Conservation (phyloP, 495 filamentous ascomycete species). For the Mytilinidion resinicola region DNA sequence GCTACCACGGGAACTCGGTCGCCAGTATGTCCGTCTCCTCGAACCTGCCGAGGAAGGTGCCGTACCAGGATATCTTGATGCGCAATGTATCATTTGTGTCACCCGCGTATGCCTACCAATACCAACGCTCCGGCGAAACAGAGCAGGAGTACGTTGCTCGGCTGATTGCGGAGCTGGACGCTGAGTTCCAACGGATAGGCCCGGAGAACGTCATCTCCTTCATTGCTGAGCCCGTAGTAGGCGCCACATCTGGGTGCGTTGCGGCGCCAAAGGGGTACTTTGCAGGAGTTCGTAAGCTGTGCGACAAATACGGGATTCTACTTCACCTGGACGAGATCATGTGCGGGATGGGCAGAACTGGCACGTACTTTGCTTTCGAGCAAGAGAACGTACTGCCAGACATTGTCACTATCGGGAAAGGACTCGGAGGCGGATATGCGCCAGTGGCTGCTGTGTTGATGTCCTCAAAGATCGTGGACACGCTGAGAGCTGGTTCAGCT, state of each 20-base stretch:
- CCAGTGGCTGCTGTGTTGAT: slow-evolving; percentile 39
- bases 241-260: slow-evolving; percentile 44
- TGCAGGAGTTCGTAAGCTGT: slow-evolving; percentile 35
- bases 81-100: slow-evolving; percentile 57
- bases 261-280: slow-evolving; percentile 40
- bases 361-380: slow-evolving; percentile 40
- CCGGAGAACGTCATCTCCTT: slow-evolving; percentile 68
- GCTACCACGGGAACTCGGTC: slow-evolving; percentile 73
- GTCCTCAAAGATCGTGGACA: slow-evolving; percentile 33
- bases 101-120: slow-evolving; percentile 58
- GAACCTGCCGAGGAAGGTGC: slow-evolving; percentile 54
- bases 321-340: slow-evolving; percentile 45
- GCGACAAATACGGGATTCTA: slow-evolving; percentile 39
- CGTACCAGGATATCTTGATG: slow-evolving; percentile 60
- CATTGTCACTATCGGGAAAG: slow-evolving; percentile 42
- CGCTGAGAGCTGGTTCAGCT: slow-evolving; percentile 31
- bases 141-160: slow-evolving; percentile 44
- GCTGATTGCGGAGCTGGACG: slow-evolving; percentile 60
- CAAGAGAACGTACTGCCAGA: slow-evolving; percentile 37
- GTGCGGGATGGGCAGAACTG: slow-evolving; percentile 40
- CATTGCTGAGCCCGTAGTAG: slow-evolving; percentile 61
- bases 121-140: slow-evolving; percentile 29
- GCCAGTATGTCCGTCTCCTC: slow-evolving; percentile 59
- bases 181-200: slow-evolving; percentile 63
- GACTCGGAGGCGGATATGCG: slow-evolving; percentile 38